Evolutionary conservation across 2,329 filamentous ascomycete genomes (phyloP), one percentile per base, ranked within the genome.

Genomic region (Endothia cerciana): DNA sequence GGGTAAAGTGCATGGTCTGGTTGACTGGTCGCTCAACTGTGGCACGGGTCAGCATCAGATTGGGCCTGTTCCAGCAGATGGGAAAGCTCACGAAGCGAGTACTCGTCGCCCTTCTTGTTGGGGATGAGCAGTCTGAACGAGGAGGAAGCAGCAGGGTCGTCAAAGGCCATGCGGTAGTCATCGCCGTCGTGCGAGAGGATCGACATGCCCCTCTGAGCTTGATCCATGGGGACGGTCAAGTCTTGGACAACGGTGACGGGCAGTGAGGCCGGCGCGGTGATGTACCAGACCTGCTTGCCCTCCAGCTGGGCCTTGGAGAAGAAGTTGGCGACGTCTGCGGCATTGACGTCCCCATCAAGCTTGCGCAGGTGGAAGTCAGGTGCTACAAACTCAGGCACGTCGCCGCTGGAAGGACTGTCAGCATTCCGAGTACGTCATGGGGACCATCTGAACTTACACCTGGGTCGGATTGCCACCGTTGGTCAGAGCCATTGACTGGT

Each of bases 271-370:
- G 91, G 91, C 3, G 89, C 88, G 11, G 89, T 91, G 71, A 94
- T 92, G 75, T 93, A 91, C 91, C 91, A 94, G 66, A 93, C 81
- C 74, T 93, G 88, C 79, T 92, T 93, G 69, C 89, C 89, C 64
- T 87, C 79, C 8, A 89, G 74, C 71, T 86, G 85, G 63, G 83
- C 82, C 65, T 85, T 80, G 71, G 80, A 83, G 71, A 91, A 87
- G 62, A 89, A 77, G 28, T 84, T 79, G 10, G 83, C 75, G 66
- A 86, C 77, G 72, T 85, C 78, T 71, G 73, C 71, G 3, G 76
- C 75, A 55, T 82, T 75, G 73, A 79, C 74, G 70, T 77, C 71
- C 69, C 79, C 77, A n/a, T 77, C 73, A 28, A 81, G 81, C 69
- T 84, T 84, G 64, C 84, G 83, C 60, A 87, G 76, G 66, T 81